A percentile compares a stretch with the other conserved stretches of the same genome.
Evolutionary conservation across 305 asterid genomes (phyloP).

Genomic region (Lippia alba): DNA sequence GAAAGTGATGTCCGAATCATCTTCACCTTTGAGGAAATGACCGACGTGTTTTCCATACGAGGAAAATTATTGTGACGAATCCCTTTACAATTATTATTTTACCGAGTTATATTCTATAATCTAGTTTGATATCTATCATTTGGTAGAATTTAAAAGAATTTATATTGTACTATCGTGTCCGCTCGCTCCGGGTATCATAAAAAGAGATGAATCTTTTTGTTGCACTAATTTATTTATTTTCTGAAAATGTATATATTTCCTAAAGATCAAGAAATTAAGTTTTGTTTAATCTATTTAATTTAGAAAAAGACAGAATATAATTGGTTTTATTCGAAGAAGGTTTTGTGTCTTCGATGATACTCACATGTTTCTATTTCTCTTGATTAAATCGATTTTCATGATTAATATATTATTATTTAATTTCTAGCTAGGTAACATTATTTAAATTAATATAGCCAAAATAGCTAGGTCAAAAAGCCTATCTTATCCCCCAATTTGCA

Average conservation of each 20-base stretch:
- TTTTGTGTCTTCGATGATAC: too few relatives aligned
- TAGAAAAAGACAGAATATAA: not conserved
- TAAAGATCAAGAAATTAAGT: not conserved
- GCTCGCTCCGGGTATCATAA: too few relatives aligned
- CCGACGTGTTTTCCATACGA: constrained; percentile 43
- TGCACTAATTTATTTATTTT: not conserved
- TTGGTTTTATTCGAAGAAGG: not conserved
- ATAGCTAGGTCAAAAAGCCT: constrained; percentile 31
- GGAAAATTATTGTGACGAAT: too few relatives aligned
- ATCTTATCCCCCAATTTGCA: constrained; percentile 21
- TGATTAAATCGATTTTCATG: too few relatives aligned
- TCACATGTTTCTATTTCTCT: too few relatives aligned
- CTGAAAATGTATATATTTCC: not conserved
- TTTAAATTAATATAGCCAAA: not conserved
- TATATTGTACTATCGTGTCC: too few relatives aligned
- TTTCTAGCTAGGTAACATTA: not conserved
- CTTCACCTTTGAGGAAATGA: constrained; percentile 41
- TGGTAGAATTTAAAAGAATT: too few relatives aligned
- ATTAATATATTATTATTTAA: too few relatives aligned
- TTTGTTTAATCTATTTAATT: not conserved
- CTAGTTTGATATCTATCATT: too few relatives aligned
- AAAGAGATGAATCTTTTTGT: not conserved
- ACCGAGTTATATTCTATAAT: too few relatives aligned
- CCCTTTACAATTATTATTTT: too few relatives aligned
- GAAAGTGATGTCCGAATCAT: constrained; percentile 62